Base-by-base conservation (phyloP, 2,329 filamentous ascomycete genomes). In the Huntiella decipiens region DNA sequence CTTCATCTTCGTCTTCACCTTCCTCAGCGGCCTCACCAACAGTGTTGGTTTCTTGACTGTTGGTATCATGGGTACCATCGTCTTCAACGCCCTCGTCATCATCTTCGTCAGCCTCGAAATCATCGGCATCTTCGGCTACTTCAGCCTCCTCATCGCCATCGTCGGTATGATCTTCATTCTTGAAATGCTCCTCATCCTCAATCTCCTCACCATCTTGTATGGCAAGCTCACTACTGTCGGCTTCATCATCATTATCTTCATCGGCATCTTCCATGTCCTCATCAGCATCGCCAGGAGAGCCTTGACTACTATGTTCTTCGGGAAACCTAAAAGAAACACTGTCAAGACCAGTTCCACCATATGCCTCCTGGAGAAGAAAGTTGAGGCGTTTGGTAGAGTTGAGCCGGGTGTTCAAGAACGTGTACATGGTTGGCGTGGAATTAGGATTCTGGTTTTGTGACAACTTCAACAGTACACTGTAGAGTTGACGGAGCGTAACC, bases 391-490 rank as follows among this genome's bases (percentile, higher is more conserved):
- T 64, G 43, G 55, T 58, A 38, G 59, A 55, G 41, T 59, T 64
- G 4, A 63, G 58, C 39, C 61, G 62, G 11, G 61, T 61, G 47
- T 64, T 60, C 6, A 66, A 54, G 49, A 63, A 65, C 3, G 62
- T 64, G 42, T 65, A 66, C n/a, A 66, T 52, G 1, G 57, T 57
- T 12, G 62, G 59, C 8, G 57, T 56, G 22, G 54, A 55, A 19
- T 65, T 58, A 8, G 62, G 59, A 40, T 66, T 61, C 50, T 66
- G 61, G 38, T 66, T 66, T 45, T 64, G 65, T 11, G 63, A 58
- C 1, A 66, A 54, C 34, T 65, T 54, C 16, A 65, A 61, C 46
- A 65, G 63, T 3, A 66, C 57, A 45, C 64, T 61, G 17, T 65
- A 52, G n/a, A 66, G 56, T 45, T 66, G 60, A 34, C 57, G 60